Percentiles rank a stretch among this genome's conserved stretches.
These are phyloP conservation scores for Pelargonium myrrhifolium DNA, from an alignment of 441 rosid genomes.

Conservation along the genomic window DNA sequence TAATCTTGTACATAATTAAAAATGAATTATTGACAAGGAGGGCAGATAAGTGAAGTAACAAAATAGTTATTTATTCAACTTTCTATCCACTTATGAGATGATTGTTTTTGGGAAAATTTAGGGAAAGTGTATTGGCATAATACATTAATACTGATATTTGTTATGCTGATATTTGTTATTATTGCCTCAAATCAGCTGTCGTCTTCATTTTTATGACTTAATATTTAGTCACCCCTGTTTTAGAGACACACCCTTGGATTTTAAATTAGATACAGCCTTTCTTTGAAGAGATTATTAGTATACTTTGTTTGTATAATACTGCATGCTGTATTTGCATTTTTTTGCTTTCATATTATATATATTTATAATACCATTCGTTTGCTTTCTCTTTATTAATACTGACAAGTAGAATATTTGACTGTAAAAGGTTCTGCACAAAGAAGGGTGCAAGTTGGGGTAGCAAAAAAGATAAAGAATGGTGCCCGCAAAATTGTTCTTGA, in stretches of 20 bases:
- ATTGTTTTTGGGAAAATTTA: neutral
- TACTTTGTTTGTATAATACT: neutral
- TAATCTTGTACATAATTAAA: too few species aligned
- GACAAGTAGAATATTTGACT: slow-evolving; percentile 23
- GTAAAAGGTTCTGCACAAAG: slow-evolving; percentile 66
- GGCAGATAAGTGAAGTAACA: neutral
- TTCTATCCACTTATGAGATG: neutral
- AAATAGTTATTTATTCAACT: neutral
- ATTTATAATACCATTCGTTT: neutral
- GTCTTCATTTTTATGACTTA: neutral
- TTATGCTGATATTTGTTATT: neutral
- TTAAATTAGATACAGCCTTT: neutral
- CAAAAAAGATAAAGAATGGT: slow-evolving; percentile 91
- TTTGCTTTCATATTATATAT: neutral
- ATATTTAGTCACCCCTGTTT: neutral
- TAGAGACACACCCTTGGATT: neutral
- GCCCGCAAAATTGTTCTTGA: slow-evolving; percentile 95
- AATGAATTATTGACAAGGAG: neutral
- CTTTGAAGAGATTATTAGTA: neutral
- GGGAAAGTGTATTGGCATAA: neutral
- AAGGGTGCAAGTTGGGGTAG: slow-evolving; percentile 72
- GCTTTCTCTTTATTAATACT: slow-evolving; percentile 18
- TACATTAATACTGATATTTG: too few species aligned
- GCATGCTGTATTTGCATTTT: neutral
- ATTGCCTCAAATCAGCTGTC: neutral